Conservation (phyloP, 148 eudicot species). For the Rhododendron ovatum region DNA sequence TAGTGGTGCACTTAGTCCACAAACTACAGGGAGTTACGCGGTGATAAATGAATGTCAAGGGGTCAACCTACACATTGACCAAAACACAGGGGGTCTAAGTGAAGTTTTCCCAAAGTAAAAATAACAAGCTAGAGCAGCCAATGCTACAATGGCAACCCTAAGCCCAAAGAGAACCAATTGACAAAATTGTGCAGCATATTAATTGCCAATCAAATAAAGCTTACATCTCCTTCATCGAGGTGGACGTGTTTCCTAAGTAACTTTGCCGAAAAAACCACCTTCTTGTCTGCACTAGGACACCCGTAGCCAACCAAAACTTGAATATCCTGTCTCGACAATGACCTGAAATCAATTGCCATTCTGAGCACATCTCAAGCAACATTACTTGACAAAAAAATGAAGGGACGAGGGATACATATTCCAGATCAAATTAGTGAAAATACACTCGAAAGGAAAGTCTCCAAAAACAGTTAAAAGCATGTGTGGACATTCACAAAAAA, state of each 20-base stretch:
- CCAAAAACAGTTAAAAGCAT: not conserved
- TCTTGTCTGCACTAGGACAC: conserved; percentile 83
- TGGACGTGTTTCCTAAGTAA: conserved; percentile 80
- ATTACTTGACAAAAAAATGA: not conserved
- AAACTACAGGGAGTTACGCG: not conserved
- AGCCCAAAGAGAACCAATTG: not conserved
- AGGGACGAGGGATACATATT: not conserved
- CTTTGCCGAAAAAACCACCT: conserved; percentile 78
- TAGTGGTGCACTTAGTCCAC: not conserved
- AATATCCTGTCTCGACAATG: conserved; percentile 82
- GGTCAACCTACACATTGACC: not conserved
- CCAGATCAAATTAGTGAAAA: not conserved
- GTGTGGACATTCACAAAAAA: not conserved
- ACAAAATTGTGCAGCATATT: not conserved
- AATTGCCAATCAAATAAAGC: conserved; percentile 13
- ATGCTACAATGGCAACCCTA: conserved; percentile 7
- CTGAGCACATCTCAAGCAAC: conserved; percentile 23
- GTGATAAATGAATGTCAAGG: not conserved
- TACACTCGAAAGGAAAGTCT: not conserved
- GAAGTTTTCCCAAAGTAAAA: not conserved
- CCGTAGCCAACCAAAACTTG: conserved; percentile 91
- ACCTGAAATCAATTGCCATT: conserved; percentile 60
- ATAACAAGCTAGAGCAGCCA: not conserved
- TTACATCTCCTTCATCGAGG: conserved; percentile 99
- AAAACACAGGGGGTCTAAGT: not conserved